phyloP scores from a whole-genome alignment of 2,329 filamentous ascomycete species.

The Alternaria postmessia region DNA sequence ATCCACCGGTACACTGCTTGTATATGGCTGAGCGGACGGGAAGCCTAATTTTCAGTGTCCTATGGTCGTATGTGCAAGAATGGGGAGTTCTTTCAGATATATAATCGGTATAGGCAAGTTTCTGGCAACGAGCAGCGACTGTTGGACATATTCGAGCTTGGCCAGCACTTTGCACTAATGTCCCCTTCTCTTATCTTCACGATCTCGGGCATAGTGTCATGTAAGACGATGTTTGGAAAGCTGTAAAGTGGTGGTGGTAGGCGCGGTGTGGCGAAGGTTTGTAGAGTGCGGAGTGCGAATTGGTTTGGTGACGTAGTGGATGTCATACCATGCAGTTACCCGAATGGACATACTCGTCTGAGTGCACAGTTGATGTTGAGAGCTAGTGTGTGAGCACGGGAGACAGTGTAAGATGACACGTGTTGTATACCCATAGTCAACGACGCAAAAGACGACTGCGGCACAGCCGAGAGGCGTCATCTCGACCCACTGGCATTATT shows the following conservation, averaged over 20 bases:
- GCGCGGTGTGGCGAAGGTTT: no score
- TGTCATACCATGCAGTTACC: background rate
- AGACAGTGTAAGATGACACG: background rate
- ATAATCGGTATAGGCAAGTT: background rate
- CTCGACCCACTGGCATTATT: background rate
- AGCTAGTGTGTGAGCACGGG: background rate
- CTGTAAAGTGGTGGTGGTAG: background rate
- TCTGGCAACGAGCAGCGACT: background rate
- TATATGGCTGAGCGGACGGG: no score
- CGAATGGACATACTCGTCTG: background rate
- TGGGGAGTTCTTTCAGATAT: accelerated
- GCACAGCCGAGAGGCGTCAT: background rate
- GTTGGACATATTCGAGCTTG: background rate
- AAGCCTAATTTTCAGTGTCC: background rate
- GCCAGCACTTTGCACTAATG: background rate
- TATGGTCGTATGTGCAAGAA: background rate
- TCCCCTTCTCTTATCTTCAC: background rate
- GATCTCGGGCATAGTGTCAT: background rate
- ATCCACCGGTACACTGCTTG: no score
- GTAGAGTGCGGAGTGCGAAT: background rate
- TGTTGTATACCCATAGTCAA: background rate
- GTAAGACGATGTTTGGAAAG: background rate
- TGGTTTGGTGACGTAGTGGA: background rate
- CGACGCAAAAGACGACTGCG: background rate
- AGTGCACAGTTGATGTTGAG: background rate